Evolutionary conservation across 805 yeast species (phyloP).

Genomic region (Schizosaccharomyces osmophilus): DNA sequence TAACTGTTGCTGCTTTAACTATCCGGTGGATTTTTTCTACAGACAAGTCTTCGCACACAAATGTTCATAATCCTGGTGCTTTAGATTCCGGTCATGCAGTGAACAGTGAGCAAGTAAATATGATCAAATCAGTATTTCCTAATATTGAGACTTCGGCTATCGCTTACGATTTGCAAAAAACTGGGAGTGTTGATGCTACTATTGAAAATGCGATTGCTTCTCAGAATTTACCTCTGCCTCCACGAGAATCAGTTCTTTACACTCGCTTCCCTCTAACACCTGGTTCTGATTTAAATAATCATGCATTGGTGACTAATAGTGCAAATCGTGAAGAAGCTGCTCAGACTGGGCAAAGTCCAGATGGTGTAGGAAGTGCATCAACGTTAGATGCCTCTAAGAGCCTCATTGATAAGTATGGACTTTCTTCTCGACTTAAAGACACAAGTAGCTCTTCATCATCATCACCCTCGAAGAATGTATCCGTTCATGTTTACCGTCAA

Average conservation of each 20-base stretch:
- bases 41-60: not conserved
- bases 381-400: not conserved
- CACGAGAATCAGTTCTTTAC: constrained; percentile 7
- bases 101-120: not conserved
- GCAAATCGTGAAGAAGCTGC: too few relatives aligned
- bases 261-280: not conserved
- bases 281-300: not conserved
- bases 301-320: too few relatives aligned
- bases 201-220: constrained; percentile 43
- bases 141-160: constrained; percentile 16
- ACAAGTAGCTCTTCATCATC: not conserved
- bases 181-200: constrained; percentile 64
- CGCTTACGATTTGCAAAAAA: constrained; percentile 40
- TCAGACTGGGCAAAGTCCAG: too few relatives aligned
- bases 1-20: not conserved
- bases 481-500: not conserved
- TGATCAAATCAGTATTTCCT: constrained; percentile 1
- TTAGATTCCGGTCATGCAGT: not conserved
- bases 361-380: too few relatives aligned
- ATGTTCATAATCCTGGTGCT: not conserved
- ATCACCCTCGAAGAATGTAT: not conserved
- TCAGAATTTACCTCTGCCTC: constrained; percentile 34
- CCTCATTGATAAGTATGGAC: not conserved
- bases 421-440: not conserved
- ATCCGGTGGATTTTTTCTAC: not conserved